Conservation (phyloP, 2,329 filamentous ascomycete species). For the Monosporascus sp. region DNA sequence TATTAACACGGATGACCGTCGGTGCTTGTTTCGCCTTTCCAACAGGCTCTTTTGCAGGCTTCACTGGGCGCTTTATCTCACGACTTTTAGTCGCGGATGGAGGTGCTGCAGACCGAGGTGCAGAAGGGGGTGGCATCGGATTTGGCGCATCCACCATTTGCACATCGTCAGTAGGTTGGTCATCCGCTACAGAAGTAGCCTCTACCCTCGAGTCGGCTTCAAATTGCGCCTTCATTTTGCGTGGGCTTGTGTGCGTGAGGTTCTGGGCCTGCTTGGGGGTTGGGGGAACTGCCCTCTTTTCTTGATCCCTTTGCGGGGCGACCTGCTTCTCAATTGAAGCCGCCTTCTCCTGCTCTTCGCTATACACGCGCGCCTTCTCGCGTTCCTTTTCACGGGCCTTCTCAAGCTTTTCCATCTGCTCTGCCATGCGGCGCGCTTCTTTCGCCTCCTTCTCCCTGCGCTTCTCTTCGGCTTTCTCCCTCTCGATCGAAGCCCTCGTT, state of each 20-base stretch:
- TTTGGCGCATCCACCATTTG: constrained; percentile 54
- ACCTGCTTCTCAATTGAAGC: constrained; percentile 49
- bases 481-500: constrained; percentile 55
- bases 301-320: constrained; percentile 48
- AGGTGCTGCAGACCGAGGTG: constrained; percentile 45
- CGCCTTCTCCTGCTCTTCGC: constrained; percentile 51
- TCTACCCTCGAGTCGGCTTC: constrained; percentile 27
- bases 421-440: constrained; percentile 55
- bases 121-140: constrained; percentile 55
- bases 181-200: constrained; percentile 24
- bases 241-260: constrained; percentile 46
- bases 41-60: constrained; percentile 54
- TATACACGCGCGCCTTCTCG: constrained; percentile 58
- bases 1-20: constrained; percentile 68
- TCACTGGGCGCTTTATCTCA: constrained; percentile 55
- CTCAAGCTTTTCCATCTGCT: constrained; percentile 58
- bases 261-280: constrained; percentile 38
- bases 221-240: constrained; percentile 36
- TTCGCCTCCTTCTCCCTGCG: constrained; percentile 56
- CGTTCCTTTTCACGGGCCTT: constrained; percentile 66
- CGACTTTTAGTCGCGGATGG: constrained; percentile 44
- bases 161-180: constrained; percentile 36
- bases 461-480: constrained; percentile 58
- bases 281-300: constrained; percentile 30
- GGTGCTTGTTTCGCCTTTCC: constrained; percentile 61